phyloP scores from a whole-genome alignment of 2,329 filamentous ascomycete species.

The Fusarium virguliforme region DNA sequence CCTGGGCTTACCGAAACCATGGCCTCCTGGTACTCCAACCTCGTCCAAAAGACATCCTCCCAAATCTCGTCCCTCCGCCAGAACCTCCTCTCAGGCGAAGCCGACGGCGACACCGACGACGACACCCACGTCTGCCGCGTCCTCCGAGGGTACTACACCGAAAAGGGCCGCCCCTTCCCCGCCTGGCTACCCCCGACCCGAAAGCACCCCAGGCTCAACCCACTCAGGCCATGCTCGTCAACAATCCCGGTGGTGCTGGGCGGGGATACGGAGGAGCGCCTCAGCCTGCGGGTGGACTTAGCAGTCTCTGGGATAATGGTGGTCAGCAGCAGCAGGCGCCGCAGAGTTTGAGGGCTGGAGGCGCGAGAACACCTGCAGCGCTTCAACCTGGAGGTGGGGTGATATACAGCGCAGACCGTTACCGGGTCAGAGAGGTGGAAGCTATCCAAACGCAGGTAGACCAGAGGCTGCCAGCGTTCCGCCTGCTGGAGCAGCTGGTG shows the following conservation, averaged over 20 bases:
- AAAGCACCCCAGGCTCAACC: constrained; percentile 71
- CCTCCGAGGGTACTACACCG: constrained; percentile 91
- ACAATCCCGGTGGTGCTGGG: constrained; percentile 66
- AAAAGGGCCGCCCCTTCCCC: constrained; percentile 87
- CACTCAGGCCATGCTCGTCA: constrained; percentile 67
- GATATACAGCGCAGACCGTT: constrained; percentile 57
- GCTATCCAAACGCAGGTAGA: constrained; percentile 73
- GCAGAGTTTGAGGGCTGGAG: constrained; percentile 64
- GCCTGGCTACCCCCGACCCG: constrained; percentile 92
- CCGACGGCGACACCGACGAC: constrained; percentile 84
- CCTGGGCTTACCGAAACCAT: constrained; percentile 59
- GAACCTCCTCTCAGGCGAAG: constrained; percentile 77
- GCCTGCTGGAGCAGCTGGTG: constrained; percentile 51
- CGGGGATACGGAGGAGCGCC: constrained; percentile 63
- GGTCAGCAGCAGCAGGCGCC: constrained; percentile 52
- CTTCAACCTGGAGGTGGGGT: constrained; percentile 48
- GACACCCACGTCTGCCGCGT: constrained; percentile 96
- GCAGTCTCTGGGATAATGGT: constrained; percentile 72
- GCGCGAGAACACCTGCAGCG: constrained; percentile 55
- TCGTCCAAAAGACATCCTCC: constrained; percentile 76
- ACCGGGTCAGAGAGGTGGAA: constrained; percentile 66
- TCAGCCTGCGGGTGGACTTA: constrained; percentile 59
- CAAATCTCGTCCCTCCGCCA: constrained; percentile 77
- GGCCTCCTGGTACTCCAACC: constrained; percentile 87
- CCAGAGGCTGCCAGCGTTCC: constrained; percentile 50